phyloP scores from a whole-genome alignment of 352 stramenopile species.

The Globisporangium carolinianum region DNA sequence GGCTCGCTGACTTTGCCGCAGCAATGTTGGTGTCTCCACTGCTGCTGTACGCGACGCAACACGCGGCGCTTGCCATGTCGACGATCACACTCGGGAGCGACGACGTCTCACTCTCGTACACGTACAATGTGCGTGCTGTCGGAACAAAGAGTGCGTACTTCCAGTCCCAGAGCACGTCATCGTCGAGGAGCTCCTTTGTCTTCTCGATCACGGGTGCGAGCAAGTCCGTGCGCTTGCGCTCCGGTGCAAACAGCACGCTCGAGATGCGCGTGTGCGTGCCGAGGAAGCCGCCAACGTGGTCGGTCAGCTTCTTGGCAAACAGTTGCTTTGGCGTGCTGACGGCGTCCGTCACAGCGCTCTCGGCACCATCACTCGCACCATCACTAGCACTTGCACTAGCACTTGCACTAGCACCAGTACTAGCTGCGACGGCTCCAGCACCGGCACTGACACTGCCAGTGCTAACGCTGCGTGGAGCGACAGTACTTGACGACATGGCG shows the following conservation, averaged over 20 bases:
- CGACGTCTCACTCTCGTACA: constrained; percentile 50
- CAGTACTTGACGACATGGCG: background rate
- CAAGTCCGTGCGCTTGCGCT: constrained; percentile 20
- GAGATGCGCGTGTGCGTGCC: constrained; percentile 43
- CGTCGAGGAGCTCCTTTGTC: constrained; percentile 25
- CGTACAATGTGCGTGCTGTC: constrained; percentile 36
- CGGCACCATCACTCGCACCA: background rate
- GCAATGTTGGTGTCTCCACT: too few species aligned
- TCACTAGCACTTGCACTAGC: background rate
- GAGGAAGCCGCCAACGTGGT: constrained; percentile 48
- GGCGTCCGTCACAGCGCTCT: background rate
- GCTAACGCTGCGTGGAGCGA: too few species aligned
- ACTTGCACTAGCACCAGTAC: background rate
- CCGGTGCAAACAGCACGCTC: constrained; percentile 35
- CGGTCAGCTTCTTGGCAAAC: constrained; percentile 54
- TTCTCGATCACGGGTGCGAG: constrained; percentile 35
- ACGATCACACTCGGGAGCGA: constrained; percentile 34
- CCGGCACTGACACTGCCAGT: background rate
- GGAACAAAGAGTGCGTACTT: constrained; percentile 67
- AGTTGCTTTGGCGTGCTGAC: background rate
- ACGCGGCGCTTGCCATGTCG: constrained; percentile 41
- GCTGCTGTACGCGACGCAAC: constrained; percentile 32
- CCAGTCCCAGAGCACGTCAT: constrained; percentile 54
- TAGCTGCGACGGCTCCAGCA: background rate
- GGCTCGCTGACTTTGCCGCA: background rate